Conservation (phyloP, 2,329 filamentous ascomycete species). For the Trichoderma koningiopsis region DNA sequence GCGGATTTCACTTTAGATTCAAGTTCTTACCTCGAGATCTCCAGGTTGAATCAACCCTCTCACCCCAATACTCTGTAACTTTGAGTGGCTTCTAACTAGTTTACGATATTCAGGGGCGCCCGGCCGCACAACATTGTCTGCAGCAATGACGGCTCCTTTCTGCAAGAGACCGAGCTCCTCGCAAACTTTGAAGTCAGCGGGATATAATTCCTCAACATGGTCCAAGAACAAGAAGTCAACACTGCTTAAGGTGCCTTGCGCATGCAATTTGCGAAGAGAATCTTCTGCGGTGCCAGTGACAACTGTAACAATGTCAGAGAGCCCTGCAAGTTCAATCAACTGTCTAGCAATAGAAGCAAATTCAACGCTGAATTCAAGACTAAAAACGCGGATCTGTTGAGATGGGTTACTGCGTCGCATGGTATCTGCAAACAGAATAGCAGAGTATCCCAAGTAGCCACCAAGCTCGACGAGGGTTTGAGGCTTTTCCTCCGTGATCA, state of each 20-base stretch:
- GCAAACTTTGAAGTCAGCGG: conserved; percentile 73
- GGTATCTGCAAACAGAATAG: conserved; percentile 71
- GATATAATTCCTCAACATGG: conserved; percentile 78
- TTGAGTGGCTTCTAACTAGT: background rate
- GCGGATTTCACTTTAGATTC: background rate
- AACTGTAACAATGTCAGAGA: conserved; percentile 69
- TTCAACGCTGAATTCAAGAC: conserved; percentile 71
- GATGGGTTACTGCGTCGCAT: conserved; percentile 51
- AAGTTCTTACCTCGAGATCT: conserved; percentile 18
- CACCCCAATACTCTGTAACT: conserved; percentile 1
- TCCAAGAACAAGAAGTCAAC: conserved; percentile 79
- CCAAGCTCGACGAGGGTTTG: conserved; percentile 75
- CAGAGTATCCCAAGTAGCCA: conserved; percentile 81
- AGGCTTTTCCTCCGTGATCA: conserved; percentile 69
- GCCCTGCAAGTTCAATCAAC: conserved; percentile 71
- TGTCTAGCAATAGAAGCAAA: conserved; percentile 70
- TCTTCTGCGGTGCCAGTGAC: conserved; percentile 68
- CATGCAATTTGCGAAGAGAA: conserved; percentile 63
- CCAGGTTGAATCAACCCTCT: conserved; percentile 14
- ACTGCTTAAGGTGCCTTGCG: conserved; percentile 53
- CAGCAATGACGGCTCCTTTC: conserved; percentile 63
- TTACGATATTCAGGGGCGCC: conserved; percentile 58
- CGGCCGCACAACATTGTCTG: conserved; percentile 71
- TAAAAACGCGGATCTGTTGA: conserved; percentile 64
- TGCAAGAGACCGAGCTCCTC: conserved; percentile 69